Conservation (phyloP, 2,329 filamentous ascomycete genomes). For the Pyricularia sp. region DNA sequence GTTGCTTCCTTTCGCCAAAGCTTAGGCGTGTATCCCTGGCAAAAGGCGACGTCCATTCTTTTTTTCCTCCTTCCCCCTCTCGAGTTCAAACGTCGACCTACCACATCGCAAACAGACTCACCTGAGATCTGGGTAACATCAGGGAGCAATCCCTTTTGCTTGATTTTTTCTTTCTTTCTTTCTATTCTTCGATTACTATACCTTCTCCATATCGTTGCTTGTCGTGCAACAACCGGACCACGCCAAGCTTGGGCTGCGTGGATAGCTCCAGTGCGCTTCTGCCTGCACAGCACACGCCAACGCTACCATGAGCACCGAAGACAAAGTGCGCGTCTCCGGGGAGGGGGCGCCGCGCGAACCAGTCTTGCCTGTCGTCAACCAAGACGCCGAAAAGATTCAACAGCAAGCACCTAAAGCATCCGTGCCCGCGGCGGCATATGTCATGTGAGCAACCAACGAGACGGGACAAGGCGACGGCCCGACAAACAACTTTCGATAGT, state of each 20-base stretch:
- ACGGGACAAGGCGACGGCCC: not conserved
- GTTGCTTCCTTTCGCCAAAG: not conserved
- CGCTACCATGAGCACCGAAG: conserved; percentile 52
- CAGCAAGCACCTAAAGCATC: conserved; percentile 28
- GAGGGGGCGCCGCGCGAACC: conserved; percentile 54
- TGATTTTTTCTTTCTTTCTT: too few relatives aligned
- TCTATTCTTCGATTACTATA: not conserved
- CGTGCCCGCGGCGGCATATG: conserved; percentile 79
- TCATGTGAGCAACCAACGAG: conserved; percentile 42
- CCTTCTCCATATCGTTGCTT: not conserved
- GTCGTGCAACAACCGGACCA: not conserved
- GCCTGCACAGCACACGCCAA: not conserved
- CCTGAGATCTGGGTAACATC: not conserved
- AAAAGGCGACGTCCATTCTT: not conserved
- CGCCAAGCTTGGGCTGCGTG: not conserved
- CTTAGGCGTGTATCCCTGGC: not conserved
- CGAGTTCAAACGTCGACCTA: not conserved
- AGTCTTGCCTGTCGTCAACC: conserved; percentile 74
- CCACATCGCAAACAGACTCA: not conserved
- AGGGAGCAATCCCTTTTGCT: not conserved
- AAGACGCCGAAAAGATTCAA: conserved; percentile 54
- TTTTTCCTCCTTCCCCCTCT: not conserved
- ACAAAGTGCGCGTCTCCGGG: conserved; percentile 78
- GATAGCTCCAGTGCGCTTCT: not conserved
- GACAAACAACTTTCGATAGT: not conserved